Evolutionary conservation across 768 basidiomycete species (phyloP).

Genomic region (Stropharia rugosoannulata): DNA sequence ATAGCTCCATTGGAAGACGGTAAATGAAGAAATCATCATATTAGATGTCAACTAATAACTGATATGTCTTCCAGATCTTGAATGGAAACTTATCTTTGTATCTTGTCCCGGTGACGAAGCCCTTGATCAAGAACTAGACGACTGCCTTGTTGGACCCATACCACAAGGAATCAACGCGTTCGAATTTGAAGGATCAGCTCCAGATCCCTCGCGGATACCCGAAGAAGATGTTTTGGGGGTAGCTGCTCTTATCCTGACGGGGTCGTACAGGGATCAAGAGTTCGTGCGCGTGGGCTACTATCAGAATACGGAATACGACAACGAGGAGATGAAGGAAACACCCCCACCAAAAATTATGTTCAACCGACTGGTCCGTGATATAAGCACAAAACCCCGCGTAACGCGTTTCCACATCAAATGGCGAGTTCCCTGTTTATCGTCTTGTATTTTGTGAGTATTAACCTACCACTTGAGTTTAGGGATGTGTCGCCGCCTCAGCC

Average conservation of each 20-base stretch:
- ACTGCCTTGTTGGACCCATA: slow-evolving; percentile 96
- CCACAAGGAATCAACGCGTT: slow-evolving; percentile 97
- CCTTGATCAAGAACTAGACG: slow-evolving; percentile 96
- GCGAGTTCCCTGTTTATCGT: slow-evolving; percentile 37
- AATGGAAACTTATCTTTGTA: slow-evolving; percentile 98
- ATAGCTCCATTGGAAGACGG: slow-evolving; percentile 90
- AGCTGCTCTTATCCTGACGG: slow-evolving; percentile 95
- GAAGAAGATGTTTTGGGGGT: slow-evolving; percentile 92
- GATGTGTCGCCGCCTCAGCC: slow-evolving; percentile 53
- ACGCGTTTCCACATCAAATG: slow-evolving; percentile 92
- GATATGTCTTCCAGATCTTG: slow-evolving; percentile 64
- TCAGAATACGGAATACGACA: slow-evolving; percentile 98
- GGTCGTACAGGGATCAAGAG: slow-evolving; percentile 94
- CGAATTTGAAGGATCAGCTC: slow-evolving; percentile 89
- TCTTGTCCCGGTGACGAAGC: slow-evolving; percentile 90
- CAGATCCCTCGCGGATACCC: slow-evolving; percentile 83
- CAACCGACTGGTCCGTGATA: slow-evolving; percentile 80
- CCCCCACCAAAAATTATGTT: slow-evolving; percentile 71
- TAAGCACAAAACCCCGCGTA: slow-evolving; percentile 90
- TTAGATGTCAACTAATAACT: not conserved
- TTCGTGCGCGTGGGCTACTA: slow-evolving; percentile 99
- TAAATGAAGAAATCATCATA: slow-evolving; percentile 27
- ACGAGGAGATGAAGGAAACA: slow-evolving; percentile 82
- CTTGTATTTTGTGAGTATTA: not conserved
- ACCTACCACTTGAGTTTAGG: slow-evolving; percentile 36